A percentile compares a stretch with the other conserved stretches of the same genome.
phyloP scores from a whole-genome alignment of 495 filamentous ascomycete genomes.

The Neurospora pannonica region DNA sequence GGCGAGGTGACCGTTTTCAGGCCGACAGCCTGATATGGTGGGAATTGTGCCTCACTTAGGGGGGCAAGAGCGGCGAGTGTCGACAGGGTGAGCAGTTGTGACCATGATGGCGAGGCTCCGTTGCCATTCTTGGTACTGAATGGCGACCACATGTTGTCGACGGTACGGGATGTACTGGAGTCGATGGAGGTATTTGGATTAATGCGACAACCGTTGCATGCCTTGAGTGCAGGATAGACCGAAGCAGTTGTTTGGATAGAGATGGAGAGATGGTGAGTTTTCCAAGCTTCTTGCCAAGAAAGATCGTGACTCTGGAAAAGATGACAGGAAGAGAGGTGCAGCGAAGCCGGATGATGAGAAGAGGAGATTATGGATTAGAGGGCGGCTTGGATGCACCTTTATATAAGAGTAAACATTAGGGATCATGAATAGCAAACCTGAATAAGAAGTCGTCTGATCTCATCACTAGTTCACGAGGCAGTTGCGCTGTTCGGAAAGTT shows the following conservation, averaged over 20 bases:
- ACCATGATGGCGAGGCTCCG: neutral
- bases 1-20: slow-evolving; percentile 46
- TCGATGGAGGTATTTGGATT: neutral
- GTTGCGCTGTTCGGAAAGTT: neutral
- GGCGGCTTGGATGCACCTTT: neutral
- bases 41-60: slow-evolving; percentile 6
- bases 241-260: neutral
- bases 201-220: neutral
- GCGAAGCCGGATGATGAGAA: neutral
- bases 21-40: slow-evolving; percentile 12
- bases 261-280: neutral
- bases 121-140: neutral
- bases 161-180: neutral
- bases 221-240: neutral
- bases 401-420: neutral
- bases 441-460: neutral
- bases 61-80: neutral
- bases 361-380: neutral
- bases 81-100: neutral
- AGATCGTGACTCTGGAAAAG: neutral
- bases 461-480: neutral
- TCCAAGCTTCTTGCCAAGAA: neutral
- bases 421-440: neutral
- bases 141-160: neutral
- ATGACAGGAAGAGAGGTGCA: neutral